phyloP scores from a whole-genome alignment of 2,329 filamentous ascomycete genomes.

The Microthyrium microscopicum region DNA sequence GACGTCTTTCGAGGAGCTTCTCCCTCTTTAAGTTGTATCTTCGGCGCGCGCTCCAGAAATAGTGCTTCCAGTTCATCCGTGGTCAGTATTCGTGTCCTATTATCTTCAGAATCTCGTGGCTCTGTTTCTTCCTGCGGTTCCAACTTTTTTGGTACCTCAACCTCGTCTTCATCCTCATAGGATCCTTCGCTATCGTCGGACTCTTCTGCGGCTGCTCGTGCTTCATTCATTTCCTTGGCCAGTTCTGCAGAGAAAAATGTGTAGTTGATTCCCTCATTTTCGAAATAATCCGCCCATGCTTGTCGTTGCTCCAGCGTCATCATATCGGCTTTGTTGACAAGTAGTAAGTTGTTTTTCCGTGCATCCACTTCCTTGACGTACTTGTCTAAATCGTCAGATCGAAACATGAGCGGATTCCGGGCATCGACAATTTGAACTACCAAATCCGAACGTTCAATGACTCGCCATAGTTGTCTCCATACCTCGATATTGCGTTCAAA shows the following conservation, averaged over 20 bases:
- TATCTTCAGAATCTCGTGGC: conserved; percentile 18
- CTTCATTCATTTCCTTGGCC: conserved; percentile 78
- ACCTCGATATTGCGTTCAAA: conserved; percentile 97
- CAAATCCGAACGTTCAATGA: conserved; percentile 90
- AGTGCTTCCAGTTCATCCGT: conserved; percentile 84
- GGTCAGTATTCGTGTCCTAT: conserved; percentile 56
- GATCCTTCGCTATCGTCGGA: conserved; percentile 27
- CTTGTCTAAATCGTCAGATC: conserved; percentile 78
- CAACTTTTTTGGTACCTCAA: conserved; percentile 12
- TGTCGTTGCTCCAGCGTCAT: conserved; percentile 74
- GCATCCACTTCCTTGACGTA: conserved; percentile 89
- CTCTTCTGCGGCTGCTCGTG: conserved; percentile 28
- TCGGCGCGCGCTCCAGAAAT: conserved; percentile 60
- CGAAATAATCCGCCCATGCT: conserved; percentile 77
- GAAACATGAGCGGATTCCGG: conserved; percentile 81
- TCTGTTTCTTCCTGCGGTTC: conserved; percentile 12
- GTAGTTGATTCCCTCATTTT: conserved; percentile 66
- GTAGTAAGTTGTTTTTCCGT: conserved; percentile 74
- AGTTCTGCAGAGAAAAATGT: conserved; percentile 91
- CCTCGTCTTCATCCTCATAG: conserved; percentile 19
- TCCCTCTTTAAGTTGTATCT: conserved; percentile 32
- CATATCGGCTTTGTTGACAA: conserved; percentile 99
- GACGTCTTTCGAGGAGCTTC: conserved; percentile 49
- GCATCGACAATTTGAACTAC: conserved; percentile 98
- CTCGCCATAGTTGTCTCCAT: conserved; percentile 94